Percentiles rank a stretch among this genome's conserved stretches.
These are phyloP conservation scores for Claviceps pazoutovae DNA, from an alignment of 2,329 filamentous ascomycete genomes.

Conservation along the genomic window DNA sequence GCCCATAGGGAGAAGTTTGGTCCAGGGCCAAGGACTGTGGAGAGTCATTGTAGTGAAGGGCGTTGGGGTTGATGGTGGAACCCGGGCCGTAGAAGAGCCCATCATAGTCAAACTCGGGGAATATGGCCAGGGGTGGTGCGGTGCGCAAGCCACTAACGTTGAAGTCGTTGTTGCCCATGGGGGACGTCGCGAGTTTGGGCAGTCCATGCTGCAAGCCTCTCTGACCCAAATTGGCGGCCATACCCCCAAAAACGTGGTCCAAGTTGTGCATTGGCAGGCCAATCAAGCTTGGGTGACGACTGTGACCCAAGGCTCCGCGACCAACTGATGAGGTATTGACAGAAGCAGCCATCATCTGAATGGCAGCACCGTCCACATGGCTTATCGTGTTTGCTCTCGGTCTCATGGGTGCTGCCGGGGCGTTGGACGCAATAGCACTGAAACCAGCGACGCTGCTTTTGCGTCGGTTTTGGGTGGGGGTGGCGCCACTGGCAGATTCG, in stretches of 20 bases:
- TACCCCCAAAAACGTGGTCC: slow-evolving; percentile 56
- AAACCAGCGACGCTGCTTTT: slow-evolving; percentile 76
- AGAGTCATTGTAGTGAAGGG: slow-evolving; percentile 72
- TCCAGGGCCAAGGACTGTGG: slow-evolving; percentile 53
- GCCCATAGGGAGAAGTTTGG: slow-evolving; percentile 45
- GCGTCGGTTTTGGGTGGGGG: slow-evolving; percentile 54
- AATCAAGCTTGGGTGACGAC: slow-evolving; percentile 61
- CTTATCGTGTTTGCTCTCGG: slow-evolving; percentile 93
- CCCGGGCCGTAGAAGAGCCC: slow-evolving; percentile 54
- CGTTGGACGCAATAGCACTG: slow-evolving; percentile 28
- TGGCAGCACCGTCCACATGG: slow-evolving; percentile 65
- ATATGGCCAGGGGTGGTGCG: slow-evolving; percentile 53
- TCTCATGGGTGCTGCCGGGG: slow-evolving; percentile 49
- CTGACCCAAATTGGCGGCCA: slow-evolving; percentile 55
- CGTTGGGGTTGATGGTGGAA: slow-evolving; percentile 55
- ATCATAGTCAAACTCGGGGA: slow-evolving; percentile 36
- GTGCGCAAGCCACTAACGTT: slow-evolving; percentile 55
- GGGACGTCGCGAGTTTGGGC: slow-evolving; percentile 70
- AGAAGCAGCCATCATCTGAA: slow-evolving; percentile 53
- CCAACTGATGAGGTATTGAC: slow-evolving; percentile 37
- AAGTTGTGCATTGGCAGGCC: slow-evolving; percentile 46
- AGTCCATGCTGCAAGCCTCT: slow-evolving; percentile 54
- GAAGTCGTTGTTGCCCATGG: slow-evolving; percentile 50
- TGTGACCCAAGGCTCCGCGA: slow-evolving; percentile 39
- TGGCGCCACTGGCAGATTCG: slow-evolving; percentile 70